phyloP scores from a whole-genome alignment of 208 protist species.

The Trichomonas gallinae region DNA sequence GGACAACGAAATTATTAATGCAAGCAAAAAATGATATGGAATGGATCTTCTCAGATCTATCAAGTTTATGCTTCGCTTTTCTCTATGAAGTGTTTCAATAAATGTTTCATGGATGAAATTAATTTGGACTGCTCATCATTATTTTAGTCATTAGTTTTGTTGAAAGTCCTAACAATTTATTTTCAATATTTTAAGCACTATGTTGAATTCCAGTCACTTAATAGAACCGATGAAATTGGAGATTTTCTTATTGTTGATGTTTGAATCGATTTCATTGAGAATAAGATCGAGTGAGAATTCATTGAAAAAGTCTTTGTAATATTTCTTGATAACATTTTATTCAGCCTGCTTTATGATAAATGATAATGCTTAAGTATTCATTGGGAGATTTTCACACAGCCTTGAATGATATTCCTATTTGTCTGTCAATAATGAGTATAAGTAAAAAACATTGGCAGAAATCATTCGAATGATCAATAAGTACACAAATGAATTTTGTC shows the following conservation, averaged over 20 bases:
- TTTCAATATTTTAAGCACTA: background rate
- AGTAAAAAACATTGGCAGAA: background rate
- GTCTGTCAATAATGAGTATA: background rate
- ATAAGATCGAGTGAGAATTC: background rate
- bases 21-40: background rate
- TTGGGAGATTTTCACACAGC: background rate
- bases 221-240: background rate
- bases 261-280: background rate
- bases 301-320: background rate
- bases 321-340: background rate
- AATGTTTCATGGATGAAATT: background rate
- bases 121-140: background rate
- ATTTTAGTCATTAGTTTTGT: background rate
- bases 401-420: background rate
- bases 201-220: background rate
- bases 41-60: background rate
- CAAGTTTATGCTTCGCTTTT: background rate
- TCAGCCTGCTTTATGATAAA: background rate
- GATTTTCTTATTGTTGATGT: background rate
- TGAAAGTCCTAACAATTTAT: background rate
- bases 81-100: background rate
- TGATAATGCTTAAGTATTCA: background rate
- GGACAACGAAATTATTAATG: background rate
- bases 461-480: background rate
- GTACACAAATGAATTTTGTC: background rate